A percentile compares a stretch with the other conserved stretches of the same genome.
Evolutionary conservation across 768 basidiomycete species (phyloP).

Genomic region (Amanita muscaria): DNA sequence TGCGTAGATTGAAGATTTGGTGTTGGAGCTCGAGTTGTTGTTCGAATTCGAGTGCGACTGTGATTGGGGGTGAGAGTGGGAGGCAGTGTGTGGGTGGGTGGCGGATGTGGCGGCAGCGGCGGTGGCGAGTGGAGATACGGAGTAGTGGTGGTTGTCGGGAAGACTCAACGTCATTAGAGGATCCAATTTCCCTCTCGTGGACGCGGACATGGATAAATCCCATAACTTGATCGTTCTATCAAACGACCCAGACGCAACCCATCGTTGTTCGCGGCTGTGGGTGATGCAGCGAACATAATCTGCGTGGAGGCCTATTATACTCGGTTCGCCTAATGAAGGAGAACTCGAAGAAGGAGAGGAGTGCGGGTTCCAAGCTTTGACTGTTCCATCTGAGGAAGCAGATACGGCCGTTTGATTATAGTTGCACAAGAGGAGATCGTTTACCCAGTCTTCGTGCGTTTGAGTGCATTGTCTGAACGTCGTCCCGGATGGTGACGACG

Average conservation of each 20-base stretch:
- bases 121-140: no score
- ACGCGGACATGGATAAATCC: slow-evolving; percentile 63
- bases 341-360: slow-evolving; percentile 30
- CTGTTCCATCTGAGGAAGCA: slow-evolving; percentile 90
- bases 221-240: slow-evolving; percentile 92
- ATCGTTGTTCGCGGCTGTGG: slow-evolving; percentile 70
- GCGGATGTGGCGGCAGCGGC: no score
- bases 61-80: no score
- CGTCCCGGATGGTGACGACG: no score
- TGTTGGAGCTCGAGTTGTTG: slow-evolving; percentile 40
- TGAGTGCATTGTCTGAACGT: slow-evolving; percentile 84
- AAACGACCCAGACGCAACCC: slow-evolving; percentile 91
- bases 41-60: no score
- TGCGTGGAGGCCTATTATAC: slow-evolving; percentile 61
- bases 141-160: no score
- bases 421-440: slow-evolving; percentile 88
- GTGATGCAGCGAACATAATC: slow-evolving; percentile 83
- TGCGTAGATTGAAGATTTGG: slow-evolving; percentile 73
- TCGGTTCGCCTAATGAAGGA: slow-evolving; percentile 52
- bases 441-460: slow-evolving; percentile 92
- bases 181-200: slow-evolving; percentile 23
- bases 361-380: slow-evolving; percentile 92
- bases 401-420: slow-evolving; percentile 92
- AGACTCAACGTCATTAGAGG: slow-evolving; percentile 48
- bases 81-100: no score